A percentile compares a stretch with the other conserved stretches of the same genome.
Evolutionary conservation across 179 eudicot genomes (phyloP).

Genomic region (Heliamphora pulchella): DNA sequence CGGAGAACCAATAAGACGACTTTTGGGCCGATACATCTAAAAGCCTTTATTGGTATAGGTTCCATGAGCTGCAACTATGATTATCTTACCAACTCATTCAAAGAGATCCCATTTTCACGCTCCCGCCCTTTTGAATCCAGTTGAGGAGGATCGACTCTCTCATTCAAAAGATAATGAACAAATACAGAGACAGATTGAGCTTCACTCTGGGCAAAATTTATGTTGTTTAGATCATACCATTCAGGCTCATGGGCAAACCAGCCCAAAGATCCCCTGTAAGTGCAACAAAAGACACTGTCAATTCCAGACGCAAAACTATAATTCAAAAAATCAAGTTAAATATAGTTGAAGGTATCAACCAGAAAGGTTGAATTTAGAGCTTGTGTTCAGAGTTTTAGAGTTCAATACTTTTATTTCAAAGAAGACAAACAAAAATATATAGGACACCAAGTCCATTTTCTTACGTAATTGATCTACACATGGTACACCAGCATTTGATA

Average conservation of each 20-base stretch:
- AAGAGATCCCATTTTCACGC: conserved; percentile 63
- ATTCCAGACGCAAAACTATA: not conserved
- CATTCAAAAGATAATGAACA: conserved; percentile 65
- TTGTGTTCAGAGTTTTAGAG: not conserved
- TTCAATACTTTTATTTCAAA: not conserved
- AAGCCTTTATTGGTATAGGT: not conserved
- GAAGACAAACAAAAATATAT: not conserved
- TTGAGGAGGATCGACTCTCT: conserved; percentile 45
- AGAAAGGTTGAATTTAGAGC: not conserved
- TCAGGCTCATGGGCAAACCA: conserved; percentile 95
- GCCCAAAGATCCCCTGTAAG: conserved; percentile 77
- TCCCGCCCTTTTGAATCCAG: conserved; percentile 58
- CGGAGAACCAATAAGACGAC: not conserved
- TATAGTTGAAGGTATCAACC: not conserved
- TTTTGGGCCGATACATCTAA: conserved; percentile 1
- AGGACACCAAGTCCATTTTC: not conserved
- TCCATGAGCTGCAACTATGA: conserved; percentile 4
- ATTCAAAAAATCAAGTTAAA: not conserved
- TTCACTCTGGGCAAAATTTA: conserved; percentile 75
- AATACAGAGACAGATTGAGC: conserved; percentile 83
- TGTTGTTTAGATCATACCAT: conserved; percentile 75
- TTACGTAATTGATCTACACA: not conserved
- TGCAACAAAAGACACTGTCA: not conserved
- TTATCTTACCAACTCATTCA: conserved; percentile 57
- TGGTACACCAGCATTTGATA: not conserved